Evolutionary conservation across 2,329 filamentous ascomycete species (phyloP), one percentile per base, ranked within the genome.

Genomic region (Diaporthe amygdali): DNA sequence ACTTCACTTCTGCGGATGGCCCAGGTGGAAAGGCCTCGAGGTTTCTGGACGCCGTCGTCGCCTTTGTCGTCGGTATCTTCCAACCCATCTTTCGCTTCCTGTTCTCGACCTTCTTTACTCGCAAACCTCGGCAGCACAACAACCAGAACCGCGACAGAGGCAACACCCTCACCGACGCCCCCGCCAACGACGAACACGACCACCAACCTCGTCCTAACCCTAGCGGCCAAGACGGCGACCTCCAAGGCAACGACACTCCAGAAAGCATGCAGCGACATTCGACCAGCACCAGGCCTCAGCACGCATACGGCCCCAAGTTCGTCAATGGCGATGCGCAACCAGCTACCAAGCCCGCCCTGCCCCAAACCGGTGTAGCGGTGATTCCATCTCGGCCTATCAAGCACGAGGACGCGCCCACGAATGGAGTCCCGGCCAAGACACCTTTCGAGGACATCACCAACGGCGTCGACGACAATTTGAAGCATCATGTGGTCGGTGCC

Each of bases 31-130:
- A 37, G 52, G 68, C 54, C 32, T 64, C 68, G 63, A 61, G 61
- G 25, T 64, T 72, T 64, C 39, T 72, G 46, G 61, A 70, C 27
- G 54, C 54, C 15, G 54, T 72, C 41, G 61, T 72, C 39, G 63
- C 71, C 47, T 70, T 67, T 61, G 68, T 72, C 63, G 71, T 68
- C 68, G 71, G 61, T 32, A 46, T 72, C 32, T 70, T 72, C 25
- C 68, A 72, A 55, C 71, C 71, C 52, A 63, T 72, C 22, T 55
- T 68, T 44, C 47, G 34, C 25, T 51, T 70, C 51, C 39, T 72
- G 52, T 39, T 46, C 54, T 56, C 68, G 39, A 39, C 66, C 47
- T 64, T 72, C 37, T 67, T 46, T 52, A 69, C 71, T 44, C 46
- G 54, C 61, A 68, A 64, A 22, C 41, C 59, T 49, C 66, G 41